Conservation (phyloP, 306 rosid genomes). For the Citrullus amarus region DNA sequence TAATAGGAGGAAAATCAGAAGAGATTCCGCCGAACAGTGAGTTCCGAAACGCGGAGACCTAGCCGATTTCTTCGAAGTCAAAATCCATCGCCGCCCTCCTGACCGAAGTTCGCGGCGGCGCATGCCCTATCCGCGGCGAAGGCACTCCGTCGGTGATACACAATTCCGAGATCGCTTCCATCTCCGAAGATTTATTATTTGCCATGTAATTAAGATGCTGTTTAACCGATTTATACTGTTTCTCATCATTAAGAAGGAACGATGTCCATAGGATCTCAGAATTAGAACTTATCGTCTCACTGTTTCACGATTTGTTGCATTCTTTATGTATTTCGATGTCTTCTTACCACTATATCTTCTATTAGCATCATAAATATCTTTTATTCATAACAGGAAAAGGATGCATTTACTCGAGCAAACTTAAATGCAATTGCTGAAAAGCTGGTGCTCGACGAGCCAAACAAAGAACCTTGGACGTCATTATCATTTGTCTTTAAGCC, state of each 20-base stretch:
- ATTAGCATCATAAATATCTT: background rate
- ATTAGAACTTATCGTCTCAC: background rate
- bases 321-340: background rate
- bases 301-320: background rate
- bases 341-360: background rate
- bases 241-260: background rate
- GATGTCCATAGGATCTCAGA: background rate
- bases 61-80: background rate
- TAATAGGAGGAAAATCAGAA: background rate
- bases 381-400: constrained; percentile 34
- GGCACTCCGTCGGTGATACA: background rate
- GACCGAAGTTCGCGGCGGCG: background rate
- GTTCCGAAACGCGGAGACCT: background rate
- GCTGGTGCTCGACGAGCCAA: constrained; percentile 41
- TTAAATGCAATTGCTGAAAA: constrained; percentile 67
- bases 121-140: background rate
- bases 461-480: constrained; percentile 49
- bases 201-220: background rate
- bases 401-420: constrained; percentile 44
- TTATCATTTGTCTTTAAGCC: constrained; percentile 54
- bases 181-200: background rate
- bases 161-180: background rate
- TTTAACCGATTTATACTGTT: background rate
- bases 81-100: background rate
- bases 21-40: background rate